A percentile compares a stretch with the other conserved stretches of the same genome.
Evolutionary conservation across 2,329 filamentous ascomycete species (phyloP).

Genomic region (Boeremia exigua): DNA sequence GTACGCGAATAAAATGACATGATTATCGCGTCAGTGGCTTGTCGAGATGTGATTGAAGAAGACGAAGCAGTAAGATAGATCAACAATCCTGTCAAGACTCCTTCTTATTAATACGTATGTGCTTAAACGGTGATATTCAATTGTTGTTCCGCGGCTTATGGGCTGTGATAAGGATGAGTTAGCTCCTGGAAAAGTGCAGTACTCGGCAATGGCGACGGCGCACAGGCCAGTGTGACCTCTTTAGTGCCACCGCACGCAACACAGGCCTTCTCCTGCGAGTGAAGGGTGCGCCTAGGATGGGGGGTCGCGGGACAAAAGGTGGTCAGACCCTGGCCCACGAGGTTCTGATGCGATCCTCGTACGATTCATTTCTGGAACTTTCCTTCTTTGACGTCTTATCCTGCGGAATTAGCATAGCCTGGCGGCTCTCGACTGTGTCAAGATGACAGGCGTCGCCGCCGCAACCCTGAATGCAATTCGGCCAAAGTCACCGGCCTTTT

Average conservation of each 20-base stretch:
- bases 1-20: neutral
- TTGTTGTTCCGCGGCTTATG: no score
- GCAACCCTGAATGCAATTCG: constrained; percentile 14
- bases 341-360: constrained; percentile 24
- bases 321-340: constrained; percentile 14
- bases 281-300: neutral
- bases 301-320: constrained; percentile 6
- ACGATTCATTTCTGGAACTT: constrained; percentile 22
- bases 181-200: neutral
- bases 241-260: constrained; percentile 1
- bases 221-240: constrained; percentile 5
- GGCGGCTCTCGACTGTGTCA: constrained; percentile 3
- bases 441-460: constrained; percentile 21
- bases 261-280: neutral
- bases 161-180: no score
- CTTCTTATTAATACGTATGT: neutral
- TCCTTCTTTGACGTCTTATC: constrained; percentile 6
- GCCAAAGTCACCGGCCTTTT: constrained; percentile 11
- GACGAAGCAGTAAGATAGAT: neutral
- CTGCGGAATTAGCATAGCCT: constrained; percentile 16
- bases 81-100: neutral
- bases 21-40: constrained; percentile 12
- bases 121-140: no score
- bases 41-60: neutral
- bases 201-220: neutral